phyloP scores from a whole-genome alignment of 1,284 basidiomycete genomes.

The Apiotrichum porosum region DNA sequence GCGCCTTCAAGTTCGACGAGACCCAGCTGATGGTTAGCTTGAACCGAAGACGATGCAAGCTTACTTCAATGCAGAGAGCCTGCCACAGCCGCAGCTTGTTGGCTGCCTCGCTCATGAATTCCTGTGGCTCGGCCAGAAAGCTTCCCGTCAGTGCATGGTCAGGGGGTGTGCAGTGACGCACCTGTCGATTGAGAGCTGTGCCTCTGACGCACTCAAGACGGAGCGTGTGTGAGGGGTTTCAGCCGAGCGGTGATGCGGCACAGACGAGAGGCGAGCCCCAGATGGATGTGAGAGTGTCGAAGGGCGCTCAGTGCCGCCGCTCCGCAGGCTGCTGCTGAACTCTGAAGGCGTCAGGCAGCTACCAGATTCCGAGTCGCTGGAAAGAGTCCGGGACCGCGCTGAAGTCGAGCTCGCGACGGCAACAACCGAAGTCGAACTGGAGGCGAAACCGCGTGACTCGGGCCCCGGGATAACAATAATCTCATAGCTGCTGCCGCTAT shows the following conservation, averaged over 20 bases:
- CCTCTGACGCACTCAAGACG: conserved; percentile 7
- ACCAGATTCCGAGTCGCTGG: neutral
- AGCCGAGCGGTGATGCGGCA: too few relatives aligned
- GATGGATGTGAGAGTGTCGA: neutral
- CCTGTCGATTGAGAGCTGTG: conserved; percentile 7
- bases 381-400: neutral
- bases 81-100: conserved; percentile 46
- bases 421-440: too few relatives aligned
- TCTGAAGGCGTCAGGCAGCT: neutral
- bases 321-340: neutral
- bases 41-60: neutral
- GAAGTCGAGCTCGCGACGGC: neutral
- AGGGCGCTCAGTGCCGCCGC: neutral
- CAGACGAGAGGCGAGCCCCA: neutral
- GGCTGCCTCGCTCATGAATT: conserved; percentile 25
- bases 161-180: neutral
- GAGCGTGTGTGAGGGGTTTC: neutral
- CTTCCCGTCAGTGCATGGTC: neutral
- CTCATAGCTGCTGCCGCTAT: neutral
- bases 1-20: conserved; percentile 20
- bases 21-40: conserved; percentile 18
- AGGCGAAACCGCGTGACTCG: too few relatives aligned
- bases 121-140: conserved; percentile 7
- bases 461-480: neutral
- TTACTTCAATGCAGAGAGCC: conserved; percentile 42